Percentiles rank a stretch among this genome's conserved stretches.
phyloP scores from a whole-genome alignment of 1,284 basidiomycete species.

The Neolentinus lepideus region DNA sequence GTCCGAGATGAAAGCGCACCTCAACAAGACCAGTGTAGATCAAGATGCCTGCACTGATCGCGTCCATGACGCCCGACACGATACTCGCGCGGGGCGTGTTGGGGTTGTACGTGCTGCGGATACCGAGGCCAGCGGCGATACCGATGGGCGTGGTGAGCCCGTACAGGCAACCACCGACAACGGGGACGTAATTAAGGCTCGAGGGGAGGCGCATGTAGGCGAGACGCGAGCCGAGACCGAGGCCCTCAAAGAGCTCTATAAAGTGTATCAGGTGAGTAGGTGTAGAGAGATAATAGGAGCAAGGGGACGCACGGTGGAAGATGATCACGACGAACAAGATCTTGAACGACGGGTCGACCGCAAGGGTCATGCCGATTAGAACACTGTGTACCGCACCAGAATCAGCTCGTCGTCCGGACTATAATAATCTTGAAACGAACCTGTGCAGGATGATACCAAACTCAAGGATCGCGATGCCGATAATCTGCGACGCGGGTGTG shows the following conservation, averaged over 20 bases:
- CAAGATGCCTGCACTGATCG: slow-evolving; percentile 83
- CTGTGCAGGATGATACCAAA: slow-evolving; percentile 92
- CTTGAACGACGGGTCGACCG: slow-evolving; percentile 77
- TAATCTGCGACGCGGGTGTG: slow-evolving; percentile 62
- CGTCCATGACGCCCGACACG: slow-evolving; percentile 80
- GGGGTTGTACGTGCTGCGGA: slow-evolving; percentile 80
- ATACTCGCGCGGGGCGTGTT: slow-evolving; percentile 67
- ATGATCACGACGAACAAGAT: slow-evolving; percentile 35
- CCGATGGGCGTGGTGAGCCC: slow-evolving; percentile 79
- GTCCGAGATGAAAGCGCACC: slow-evolving; percentile 28
- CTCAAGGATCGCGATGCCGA: slow-evolving; percentile 83
- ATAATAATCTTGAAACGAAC: slow-evolving; percentile 16
- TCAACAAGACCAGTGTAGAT: slow-evolving; percentile 91
- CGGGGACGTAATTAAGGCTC: slow-evolving; percentile 54
- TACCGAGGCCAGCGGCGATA: slow-evolving; percentile 80
- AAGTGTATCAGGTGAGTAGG: not conserved
- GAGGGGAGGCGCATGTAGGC: slow-evolving; percentile 65
- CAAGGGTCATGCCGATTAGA: slow-evolving; percentile 91
- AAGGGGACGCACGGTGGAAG: slow-evolving; percentile 2
- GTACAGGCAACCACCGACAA: slow-evolving; percentile 62
- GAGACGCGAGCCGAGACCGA: slow-evolving; percentile 83
- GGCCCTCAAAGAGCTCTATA: slow-evolving; percentile 84
- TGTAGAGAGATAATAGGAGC: not conserved
- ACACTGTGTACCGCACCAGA: slow-evolving; percentile 37
- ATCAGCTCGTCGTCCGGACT: not conserved